Evolutionary conservation across 1,284 basidiomycete genomes (phyloP).

Genomic region (Cutaneotrichosporon cutaneum): DNA sequence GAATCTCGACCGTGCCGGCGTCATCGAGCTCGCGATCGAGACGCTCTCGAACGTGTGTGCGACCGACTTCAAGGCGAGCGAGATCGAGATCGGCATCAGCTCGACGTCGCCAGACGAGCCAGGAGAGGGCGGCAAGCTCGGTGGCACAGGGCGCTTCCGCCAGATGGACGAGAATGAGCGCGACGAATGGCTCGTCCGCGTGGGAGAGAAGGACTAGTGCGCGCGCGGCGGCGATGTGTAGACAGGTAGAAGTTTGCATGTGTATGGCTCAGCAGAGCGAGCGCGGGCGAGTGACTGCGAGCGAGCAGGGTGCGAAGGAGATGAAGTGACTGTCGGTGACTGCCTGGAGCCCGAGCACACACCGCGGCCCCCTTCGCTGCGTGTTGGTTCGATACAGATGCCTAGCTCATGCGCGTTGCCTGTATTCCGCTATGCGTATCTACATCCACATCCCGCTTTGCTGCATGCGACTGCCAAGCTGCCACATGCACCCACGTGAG

Average conservation of each 20-base stretch:
- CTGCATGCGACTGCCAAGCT: no score
- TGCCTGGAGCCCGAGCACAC: neutral
- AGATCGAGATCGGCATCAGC: conserved; percentile 59
- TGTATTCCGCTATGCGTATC: no score
- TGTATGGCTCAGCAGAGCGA: conserved; percentile 5
- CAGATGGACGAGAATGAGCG: conserved; percentile 81
- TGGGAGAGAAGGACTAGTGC: conserved; percentile 84
- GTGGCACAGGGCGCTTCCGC: conserved; percentile 68
- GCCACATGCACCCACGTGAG: neutral
- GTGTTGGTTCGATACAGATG: no score
- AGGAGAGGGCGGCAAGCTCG: conserved; percentile 46
- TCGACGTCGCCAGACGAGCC: conserved; percentile 47
- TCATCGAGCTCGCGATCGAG: conserved; percentile 94
- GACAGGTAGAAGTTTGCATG: conserved; percentile 10
- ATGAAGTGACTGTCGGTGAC: neutral
- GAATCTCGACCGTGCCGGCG: conserved; percentile 71
- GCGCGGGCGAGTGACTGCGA: neutral
- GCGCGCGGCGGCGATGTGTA: conserved; percentile 2
- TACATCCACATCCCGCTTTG: no score
- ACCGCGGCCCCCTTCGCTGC: no score
- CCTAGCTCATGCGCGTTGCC: no score
- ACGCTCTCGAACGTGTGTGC: conserved; percentile 88
- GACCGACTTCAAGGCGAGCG: conserved; percentile 80
- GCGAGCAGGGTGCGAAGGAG: neutral
- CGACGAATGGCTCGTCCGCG: conserved; percentile 78